phyloP scores from a whole-genome alignment of 495 filamentous ascomycete species.

The Bombardia bombarda region DNA sequence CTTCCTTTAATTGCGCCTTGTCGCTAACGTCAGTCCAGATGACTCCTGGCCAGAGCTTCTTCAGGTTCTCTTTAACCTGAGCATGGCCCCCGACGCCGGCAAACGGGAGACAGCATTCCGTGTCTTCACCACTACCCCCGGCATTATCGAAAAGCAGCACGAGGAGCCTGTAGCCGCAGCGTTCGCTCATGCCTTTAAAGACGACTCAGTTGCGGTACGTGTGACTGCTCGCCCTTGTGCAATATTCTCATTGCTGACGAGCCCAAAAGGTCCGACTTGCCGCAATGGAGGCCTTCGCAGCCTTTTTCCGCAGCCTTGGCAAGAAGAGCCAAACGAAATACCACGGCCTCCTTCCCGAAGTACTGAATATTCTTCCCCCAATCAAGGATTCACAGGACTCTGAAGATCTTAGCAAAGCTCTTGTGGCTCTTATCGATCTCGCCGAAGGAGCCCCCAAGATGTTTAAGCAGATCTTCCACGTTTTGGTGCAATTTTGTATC shows the following conservation, averaged over 20 bases:
- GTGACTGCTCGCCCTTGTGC: too few species aligned
- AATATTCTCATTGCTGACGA: too few species aligned
- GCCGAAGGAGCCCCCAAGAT: slow-evolving; percentile 88
- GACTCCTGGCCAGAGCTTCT: slow-evolving; percentile 89
- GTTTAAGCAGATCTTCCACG: slow-evolving; percentile 89
- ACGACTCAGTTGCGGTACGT: slow-evolving; percentile 69
- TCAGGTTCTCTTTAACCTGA: slow-evolving; percentile 74
- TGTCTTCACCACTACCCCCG: slow-evolving; percentile 90
- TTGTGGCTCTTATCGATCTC: slow-evolving; percentile 86
- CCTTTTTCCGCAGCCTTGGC: slow-evolving; percentile 82
- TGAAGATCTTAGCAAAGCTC: slow-evolving; percentile 79
- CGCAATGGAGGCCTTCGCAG: slow-evolving; percentile 92
- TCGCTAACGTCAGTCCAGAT: slow-evolving; percentile 42
- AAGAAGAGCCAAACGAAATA: slow-evolving; percentile 86
- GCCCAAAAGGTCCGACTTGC: slow-evolving; percentile 69
- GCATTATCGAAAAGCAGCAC: slow-evolving; percentile 93
- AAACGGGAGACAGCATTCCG: slow-evolving; percentile 87
- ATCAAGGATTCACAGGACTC: slow-evolving; percentile 85
- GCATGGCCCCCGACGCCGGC: slow-evolving; percentile 70
- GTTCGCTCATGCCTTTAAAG: slow-evolving; percentile 86
- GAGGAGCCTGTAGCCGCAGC: slow-evolving; percentile 75
- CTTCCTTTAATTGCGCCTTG: not conserved
- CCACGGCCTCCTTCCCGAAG: slow-evolving; percentile 73
- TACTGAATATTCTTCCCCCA: slow-evolving; percentile 87
- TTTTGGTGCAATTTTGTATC: slow-evolving; percentile 84